Conservation (phyloP, 1,139 yeast genomes). For the Lodderomyces pseudojiufengensis region DNA sequence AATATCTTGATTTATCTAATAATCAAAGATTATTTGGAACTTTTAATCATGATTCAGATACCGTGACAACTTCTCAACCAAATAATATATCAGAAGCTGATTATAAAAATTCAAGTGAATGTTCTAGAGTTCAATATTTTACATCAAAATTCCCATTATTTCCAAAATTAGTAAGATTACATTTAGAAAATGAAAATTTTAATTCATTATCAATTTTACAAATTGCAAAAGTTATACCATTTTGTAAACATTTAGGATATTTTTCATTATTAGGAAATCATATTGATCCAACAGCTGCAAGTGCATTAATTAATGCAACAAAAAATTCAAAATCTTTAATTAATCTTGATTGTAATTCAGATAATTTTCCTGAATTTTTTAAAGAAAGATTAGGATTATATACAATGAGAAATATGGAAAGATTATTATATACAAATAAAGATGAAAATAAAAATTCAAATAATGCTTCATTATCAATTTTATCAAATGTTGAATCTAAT, state of each 20-base stretch:
- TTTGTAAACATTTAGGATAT: slow-evolving; percentile 54
- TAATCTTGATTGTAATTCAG: slow-evolving; percentile 39
- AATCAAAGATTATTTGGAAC: slow-evolving; percentile 55
- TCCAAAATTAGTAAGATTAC: slow-evolving; percentile 52
- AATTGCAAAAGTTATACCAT: slow-evolving; percentile 60
- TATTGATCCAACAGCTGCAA: slow-evolving; percentile 41
- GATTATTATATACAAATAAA: slow-evolving; percentile 26
- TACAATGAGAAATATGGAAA: slow-evolving; percentile 71
- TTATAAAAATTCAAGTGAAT: slow-evolving; percentile 12
- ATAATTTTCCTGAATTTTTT: slow-evolving; percentile 37
- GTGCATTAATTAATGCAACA: slow-evolving; percentile 39
- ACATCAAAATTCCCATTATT: slow-evolving; percentile 57
- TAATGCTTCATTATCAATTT: neutral
- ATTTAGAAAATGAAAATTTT: slow-evolving; percentile 58
- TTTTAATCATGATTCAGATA: slow-evolving; percentile 6
- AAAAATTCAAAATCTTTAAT: slow-evolving; percentile 39
- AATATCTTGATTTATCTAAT: slow-evolving; percentile 65
- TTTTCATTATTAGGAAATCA: slow-evolving; percentile 60
- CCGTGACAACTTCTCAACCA: neutral
- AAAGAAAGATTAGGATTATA: slow-evolving; percentile 61
- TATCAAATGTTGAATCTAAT: slow-evolving; percentile 4
- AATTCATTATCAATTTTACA: slow-evolving; percentile 44
- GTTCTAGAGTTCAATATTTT: slow-evolving; percentile 34
- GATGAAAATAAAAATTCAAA: slow-evolving; percentile 12
- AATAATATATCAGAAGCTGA: neutral